Evolutionary conservation across 2,329 filamentous ascomycete genomes (phyloP), one percentile per base, ranked within the genome.

Genomic region (Penicillium paneum): DNA sequence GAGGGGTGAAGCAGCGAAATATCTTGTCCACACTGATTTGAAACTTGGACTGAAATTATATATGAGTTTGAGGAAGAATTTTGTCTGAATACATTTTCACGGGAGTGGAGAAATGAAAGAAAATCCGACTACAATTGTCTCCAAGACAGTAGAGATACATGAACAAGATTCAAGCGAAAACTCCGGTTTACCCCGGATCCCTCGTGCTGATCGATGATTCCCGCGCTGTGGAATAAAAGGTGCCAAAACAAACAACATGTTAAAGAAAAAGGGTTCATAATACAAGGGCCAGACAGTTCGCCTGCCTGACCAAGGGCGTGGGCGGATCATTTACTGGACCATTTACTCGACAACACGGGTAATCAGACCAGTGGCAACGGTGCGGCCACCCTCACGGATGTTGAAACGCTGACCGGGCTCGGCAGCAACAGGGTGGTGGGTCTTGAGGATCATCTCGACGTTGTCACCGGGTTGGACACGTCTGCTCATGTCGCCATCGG

Each of bases 401-500:
- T 97, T 99, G 85, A 99, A 94, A 69, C 94, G 90, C 81, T 97
- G 91, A 67, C 94, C 93, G 60, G 84, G 79, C 80, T 99, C 94
- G 61, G 97, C 78, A 56, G 93, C 93, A 69, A 95, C 84, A 60
- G 93, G 90, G 77, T 89, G 81, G 77, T 91, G 85, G 71, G 96
- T 86, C 68, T 88, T 85, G 74, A 91, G 89, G 62, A 94, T 80
- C 92, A 99, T 97, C 83, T 99, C 94, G 64, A 96, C 86, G 78
- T 99, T 99, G 84, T 99, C 94, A 76, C 94, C 94, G 49, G 94
- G 94, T 91, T 96, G 95, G 76, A 97, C 87, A 81, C 91, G 89
- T 82, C 90, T 92, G 75, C 78, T 79, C 61, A 81, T 76, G 67
- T 93, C 87, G 74, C 88, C 86, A 59, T 94, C 92, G 51, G 92